Percentiles rank a stretch among this genome's conserved stretches.
Conservation (phyloP, 805 yeast genomes). For the Kregervanrija delftensis region DNA sequence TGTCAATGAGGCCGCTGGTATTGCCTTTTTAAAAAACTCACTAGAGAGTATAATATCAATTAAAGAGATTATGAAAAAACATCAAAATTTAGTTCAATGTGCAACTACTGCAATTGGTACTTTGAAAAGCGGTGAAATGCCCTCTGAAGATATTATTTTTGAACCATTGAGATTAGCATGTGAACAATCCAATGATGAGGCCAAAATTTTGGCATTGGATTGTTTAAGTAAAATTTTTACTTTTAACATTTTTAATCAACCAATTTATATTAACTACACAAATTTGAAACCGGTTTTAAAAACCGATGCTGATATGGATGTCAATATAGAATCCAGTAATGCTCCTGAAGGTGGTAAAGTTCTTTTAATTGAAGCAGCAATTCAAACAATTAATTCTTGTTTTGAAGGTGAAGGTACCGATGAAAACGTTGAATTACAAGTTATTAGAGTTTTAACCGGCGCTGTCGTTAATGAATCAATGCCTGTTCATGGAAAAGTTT, state of each 20-base stretch:
- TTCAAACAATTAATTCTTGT: conserved; percentile 75
- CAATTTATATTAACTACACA: conserved; percentile 40
- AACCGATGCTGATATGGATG: conserved; percentile 34
- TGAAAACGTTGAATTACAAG: conserved; percentile 83
- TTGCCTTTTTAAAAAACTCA: conserved; percentile 27
- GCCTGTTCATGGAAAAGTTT: conserved; percentile 84
- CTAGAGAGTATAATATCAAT: conserved; percentile 26
- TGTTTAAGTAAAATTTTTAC: conserved; percentile 82
- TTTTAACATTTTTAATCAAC: conserved; percentile 67
- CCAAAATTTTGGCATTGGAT: conserved; percentile 73
- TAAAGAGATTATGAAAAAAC: conserved; percentile 34
- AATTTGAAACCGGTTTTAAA: conserved; percentile 19
- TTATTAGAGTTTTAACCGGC: conserved; percentile 84
- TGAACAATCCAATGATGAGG: conserved; percentile 56
- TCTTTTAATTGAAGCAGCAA: conserved; percentile 70
- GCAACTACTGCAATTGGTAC: conserved; percentile 36
- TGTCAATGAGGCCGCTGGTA: conserved; percentile 23
- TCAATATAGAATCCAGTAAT: conserved; percentile 33
- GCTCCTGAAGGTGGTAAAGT: conserved; percentile 29
- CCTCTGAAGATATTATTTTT: conserved; percentile 51
- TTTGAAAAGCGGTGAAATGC: conserved; percentile 33
- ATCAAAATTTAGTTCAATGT: conserved; percentile 32
- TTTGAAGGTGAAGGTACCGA: conserved; percentile 93
- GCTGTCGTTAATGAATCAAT: conserved; percentile 74
- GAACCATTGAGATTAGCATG: conserved; percentile 74